Conservation (phyloP, 2,329 filamentous ascomycete species). For the Didymella exigua region DNA sequence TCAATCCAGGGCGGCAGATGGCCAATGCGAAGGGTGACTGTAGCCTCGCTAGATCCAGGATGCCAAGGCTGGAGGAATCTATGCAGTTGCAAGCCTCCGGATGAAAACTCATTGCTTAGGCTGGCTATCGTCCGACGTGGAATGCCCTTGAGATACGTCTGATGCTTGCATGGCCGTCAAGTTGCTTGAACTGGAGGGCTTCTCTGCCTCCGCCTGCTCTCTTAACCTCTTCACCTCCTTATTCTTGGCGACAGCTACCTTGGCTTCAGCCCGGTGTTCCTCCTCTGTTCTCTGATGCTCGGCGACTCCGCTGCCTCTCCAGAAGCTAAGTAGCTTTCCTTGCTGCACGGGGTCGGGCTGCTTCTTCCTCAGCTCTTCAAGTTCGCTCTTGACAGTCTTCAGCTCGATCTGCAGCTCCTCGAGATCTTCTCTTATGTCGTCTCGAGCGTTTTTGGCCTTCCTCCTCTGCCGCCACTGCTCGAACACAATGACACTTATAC, state of each 20-base stretch:
- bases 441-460: conserved; percentile 64
- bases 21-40: no score
- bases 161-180: background rate
- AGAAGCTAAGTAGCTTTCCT: conserved; percentile 38
- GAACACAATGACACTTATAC: conserved; percentile 65
- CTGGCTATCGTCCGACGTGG: background rate
- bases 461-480: conserved; percentile 66
- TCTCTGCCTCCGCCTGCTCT: conserved; percentile 4
- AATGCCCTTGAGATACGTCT: background rate
- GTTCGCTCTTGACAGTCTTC: conserved; percentile 46
- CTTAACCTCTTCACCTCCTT: conserved; percentile 17
- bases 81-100: background rate
- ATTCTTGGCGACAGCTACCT: conserved; percentile 11
- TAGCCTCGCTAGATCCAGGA: no score
- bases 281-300: conserved; percentile 27
- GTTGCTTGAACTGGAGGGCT: background rate
- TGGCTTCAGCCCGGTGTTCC: conserved; percentile 11
- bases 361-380: conserved; percentile 49
- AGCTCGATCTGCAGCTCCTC: conserved; percentile 60
- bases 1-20: background rate
- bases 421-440: conserved; percentile 65
- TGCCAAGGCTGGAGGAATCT: background rate
- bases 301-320: conserved; percentile 32
- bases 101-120: background rate
- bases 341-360: conserved; percentile 35